phyloP scores from a whole-genome alignment of 352 stramenopile species.

The Blastocystis sp. region DNA sequence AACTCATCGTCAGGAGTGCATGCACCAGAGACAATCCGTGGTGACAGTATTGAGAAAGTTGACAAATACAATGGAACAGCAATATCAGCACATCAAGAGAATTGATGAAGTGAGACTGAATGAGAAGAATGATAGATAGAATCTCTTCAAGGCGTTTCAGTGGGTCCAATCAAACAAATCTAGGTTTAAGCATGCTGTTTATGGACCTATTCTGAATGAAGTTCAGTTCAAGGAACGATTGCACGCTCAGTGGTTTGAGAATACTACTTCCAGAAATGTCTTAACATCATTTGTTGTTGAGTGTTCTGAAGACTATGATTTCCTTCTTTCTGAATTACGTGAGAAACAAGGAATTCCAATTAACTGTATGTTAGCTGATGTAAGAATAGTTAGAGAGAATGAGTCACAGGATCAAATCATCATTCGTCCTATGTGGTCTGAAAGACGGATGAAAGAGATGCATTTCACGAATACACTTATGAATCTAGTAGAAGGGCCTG shows the following conservation, averaged over 20 bases:
- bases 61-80: not conserved
- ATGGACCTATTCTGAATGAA: slow-evolving; percentile 49
- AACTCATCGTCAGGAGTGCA: not conserved
- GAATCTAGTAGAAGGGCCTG: slow-evolving; percentile 7
- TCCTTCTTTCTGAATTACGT: not conserved
- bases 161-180: not conserved
- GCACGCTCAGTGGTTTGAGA: slow-evolving; percentile 41
- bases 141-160: not conserved
- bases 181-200: not conserved
- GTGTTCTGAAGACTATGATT: slow-evolving; percentile 37
- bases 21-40: not conserved
- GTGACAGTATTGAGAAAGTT: not conserved
- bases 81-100: not conserved
- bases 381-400: not conserved
- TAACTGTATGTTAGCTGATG: slow-evolving; percentile 20
- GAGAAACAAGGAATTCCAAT: not conserved
- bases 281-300: slow-evolving; percentile 19
- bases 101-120: not conserved
- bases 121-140: not conserved
- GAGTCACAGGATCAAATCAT: slow-evolving; percentile 1
- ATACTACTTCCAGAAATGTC: not conserved
- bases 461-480: not conserved
- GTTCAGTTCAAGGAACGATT: not conserved
- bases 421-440: not conserved
- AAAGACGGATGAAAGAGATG: not conserved